A percentile compares a stretch with the other conserved stretches of the same genome.
These are phyloP conservation scores for Musa itinerans DNA, from an alignment of 176 grass and related monocot genomes.

Conservation along the genomic window DNA sequence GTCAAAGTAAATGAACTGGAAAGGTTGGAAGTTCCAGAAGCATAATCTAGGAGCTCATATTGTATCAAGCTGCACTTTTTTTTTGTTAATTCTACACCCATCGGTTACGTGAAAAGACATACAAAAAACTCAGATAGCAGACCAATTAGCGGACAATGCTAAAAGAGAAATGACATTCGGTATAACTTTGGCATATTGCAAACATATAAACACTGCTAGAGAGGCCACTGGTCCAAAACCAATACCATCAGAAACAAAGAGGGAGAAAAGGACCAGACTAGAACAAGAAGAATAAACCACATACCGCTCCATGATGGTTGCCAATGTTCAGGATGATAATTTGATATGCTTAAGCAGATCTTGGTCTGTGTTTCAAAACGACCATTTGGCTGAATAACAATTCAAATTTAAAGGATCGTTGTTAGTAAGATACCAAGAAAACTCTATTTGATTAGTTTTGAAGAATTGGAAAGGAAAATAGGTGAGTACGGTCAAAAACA, in stretches of 20 bases:
- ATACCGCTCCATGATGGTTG: conserved; percentile 98
- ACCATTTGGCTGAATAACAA: conserved; percentile 72
- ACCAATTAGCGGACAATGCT: not conserved
- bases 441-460: not conserved
- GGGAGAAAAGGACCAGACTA: not conserved
- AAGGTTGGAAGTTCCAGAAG: not conserved
- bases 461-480: not conserved
- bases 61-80: not conserved
- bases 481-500: conserved; percentile 65
- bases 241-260: not conserved
- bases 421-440: conserved; percentile 5
- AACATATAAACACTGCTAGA: too few relatives aligned
- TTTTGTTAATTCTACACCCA: not conserved
- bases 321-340: conserved; percentile 98
- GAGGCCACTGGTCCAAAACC: not conserved
- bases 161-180: too few relatives aligned
- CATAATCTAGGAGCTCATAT: not conserved
- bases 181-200: too few relatives aligned
- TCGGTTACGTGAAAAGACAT: too few relatives aligned
- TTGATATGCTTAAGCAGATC: conserved; percentile 98
- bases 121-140: not conserved
- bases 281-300: conserved; percentile 1
- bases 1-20: not conserved
- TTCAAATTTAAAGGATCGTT: conserved; percentile 7
- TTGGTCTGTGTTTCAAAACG: conserved; percentile 96